Evolutionary conservation across 192 early-diverging fungal genomes (phyloP).

Genomic region (Dimargaris cristalligena): DNA sequence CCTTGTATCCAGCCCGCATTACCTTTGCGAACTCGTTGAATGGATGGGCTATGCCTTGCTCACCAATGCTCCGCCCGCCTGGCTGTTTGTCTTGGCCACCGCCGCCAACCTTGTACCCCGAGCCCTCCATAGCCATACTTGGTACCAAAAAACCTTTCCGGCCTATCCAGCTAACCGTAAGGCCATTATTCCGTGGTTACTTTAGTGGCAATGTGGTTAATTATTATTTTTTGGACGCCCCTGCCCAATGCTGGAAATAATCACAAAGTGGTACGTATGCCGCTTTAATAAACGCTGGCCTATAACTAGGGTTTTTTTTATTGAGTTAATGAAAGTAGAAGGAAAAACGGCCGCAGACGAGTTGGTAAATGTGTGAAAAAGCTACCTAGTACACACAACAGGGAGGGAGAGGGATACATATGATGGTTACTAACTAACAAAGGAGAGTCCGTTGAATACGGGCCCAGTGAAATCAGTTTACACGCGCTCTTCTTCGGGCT

Average conservation of each 20-base stretch:
- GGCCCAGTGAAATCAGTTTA: no score
- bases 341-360: no score
- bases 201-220: constrained; percentile 8
- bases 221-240: neutral
- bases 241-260: neutral
- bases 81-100: constrained; percentile 20
- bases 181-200: constrained; percentile 25
- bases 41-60: constrained; percentile 25
- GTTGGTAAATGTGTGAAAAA: no score
- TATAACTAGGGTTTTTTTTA: no score
- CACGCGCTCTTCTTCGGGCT: no score
- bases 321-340: no score
- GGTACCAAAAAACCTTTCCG: constrained; percentile 21
- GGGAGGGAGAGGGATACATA: no score
- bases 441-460: no score
- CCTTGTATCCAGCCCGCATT: constrained; percentile 29
- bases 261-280: no score
- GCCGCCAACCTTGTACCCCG: constrained; percentile 23
- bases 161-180: constrained; percentile 20
- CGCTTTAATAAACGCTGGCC: no score
- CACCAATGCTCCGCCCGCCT: constrained; percentile 22
- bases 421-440: no score
- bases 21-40: constrained; percentile 25
- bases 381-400: no score
- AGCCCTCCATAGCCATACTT: constrained; percentile 22